Conservation (phyloP, 1,139 yeast species). For the Candida sp. region DNA sequence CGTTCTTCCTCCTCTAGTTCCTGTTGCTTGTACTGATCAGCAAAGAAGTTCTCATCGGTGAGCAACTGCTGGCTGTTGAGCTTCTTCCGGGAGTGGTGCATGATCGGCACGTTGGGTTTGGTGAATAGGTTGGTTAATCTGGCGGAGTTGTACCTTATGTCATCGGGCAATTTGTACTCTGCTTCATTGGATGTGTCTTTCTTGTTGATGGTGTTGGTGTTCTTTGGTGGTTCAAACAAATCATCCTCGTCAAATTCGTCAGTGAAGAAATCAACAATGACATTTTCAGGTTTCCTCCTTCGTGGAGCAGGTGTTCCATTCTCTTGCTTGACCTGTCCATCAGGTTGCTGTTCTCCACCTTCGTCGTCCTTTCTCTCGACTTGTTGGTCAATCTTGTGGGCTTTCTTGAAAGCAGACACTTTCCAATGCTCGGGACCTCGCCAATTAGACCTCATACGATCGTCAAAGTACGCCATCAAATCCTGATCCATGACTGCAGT, state of each 20-base stretch:
- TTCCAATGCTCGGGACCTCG: constrained; percentile 97
- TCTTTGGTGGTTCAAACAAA: constrained; percentile 56
- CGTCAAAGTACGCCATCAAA: constrained; percentile 82
- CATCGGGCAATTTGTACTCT: constrained; percentile 68
- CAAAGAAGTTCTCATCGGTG: constrained; percentile 80
- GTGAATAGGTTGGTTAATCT: constrained; percentile 70
- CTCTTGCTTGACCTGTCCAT: constrained; percentile 6
- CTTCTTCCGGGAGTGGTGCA: constrained; percentile 19
- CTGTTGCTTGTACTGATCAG: constrained; percentile 58
- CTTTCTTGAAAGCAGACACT: constrained; percentile 58
- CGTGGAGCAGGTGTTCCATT: constrained; percentile 9
- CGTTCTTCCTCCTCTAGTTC: constrained; percentile 41
- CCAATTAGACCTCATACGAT: constrained; percentile 73
- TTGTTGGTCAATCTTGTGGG: constrained; percentile 19
- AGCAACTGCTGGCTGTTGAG: constrained; percentile 17
- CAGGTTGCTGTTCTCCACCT: constrained; percentile 9
- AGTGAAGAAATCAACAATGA: constrained; percentile 55
- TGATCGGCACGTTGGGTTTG: constrained; percentile 58
- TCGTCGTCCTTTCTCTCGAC: not conserved
- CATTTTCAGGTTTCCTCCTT: constrained; percentile 35
- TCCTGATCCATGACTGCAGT: constrained; percentile 61
- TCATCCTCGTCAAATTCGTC: constrained; percentile 41
- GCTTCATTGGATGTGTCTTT: constrained; percentile 28
- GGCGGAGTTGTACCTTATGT: constrained; percentile 72
- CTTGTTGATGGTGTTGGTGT: constrained; percentile 28